These are phyloP conservation scores for Carex scoparia DNA, from an alignment of 176 grass and related monocot species.

Conservation along the genomic window DNA sequence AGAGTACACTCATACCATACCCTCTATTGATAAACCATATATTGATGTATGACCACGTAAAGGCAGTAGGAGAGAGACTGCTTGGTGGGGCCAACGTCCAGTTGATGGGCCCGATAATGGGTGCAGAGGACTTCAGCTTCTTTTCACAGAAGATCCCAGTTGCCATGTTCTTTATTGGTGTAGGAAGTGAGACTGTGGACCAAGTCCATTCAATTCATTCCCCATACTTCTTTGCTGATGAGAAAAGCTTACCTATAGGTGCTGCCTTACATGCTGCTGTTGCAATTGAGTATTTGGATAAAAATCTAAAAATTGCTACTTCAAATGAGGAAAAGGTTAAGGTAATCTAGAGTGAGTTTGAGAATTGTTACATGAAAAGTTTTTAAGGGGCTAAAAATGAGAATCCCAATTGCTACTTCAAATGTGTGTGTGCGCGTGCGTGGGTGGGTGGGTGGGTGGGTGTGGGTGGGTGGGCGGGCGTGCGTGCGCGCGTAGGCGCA, in stretches of 20 bases:
- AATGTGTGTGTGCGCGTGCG: too few species aligned
- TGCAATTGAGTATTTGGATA: slow-evolving; percentile 52
- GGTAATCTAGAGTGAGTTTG: not conserved
- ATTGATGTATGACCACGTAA: slow-evolving; percentile 39
- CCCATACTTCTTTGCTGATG: slow-evolving; percentile 47
- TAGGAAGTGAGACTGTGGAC: not conserved
- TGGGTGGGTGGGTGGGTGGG: too few species aligned
- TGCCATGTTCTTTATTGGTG: slow-evolving; percentile 44
- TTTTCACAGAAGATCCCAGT: slow-evolving; percentile 44
- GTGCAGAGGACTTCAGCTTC: slow-evolving; percentile 69
- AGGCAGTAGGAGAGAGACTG: slow-evolving; percentile 37
- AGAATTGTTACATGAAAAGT: not conserved
- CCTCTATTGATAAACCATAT: slow-evolving; percentile 55
- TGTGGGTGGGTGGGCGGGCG: too few species aligned
- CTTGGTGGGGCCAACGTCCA: slow-evolving; percentile 46
- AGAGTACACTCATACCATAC: slow-evolving; percentile 43
- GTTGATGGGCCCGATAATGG: slow-evolving; percentile 9
- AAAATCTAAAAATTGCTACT: not conserved
- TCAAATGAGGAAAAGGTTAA: not conserved
- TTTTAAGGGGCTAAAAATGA: not conserved
- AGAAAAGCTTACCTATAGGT: slow-evolving; percentile 47
- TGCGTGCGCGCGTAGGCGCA: too few species aligned
- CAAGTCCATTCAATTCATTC: slow-evolving; percentile 33
- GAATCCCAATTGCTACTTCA: too few species aligned
- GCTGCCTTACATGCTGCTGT: slow-evolving; percentile 59